Percentiles rank a stretch among this genome's conserved stretches.
Conservation (phyloP, 768 basidiomycete genomes). For the Trametes cinnabarina region DNA sequence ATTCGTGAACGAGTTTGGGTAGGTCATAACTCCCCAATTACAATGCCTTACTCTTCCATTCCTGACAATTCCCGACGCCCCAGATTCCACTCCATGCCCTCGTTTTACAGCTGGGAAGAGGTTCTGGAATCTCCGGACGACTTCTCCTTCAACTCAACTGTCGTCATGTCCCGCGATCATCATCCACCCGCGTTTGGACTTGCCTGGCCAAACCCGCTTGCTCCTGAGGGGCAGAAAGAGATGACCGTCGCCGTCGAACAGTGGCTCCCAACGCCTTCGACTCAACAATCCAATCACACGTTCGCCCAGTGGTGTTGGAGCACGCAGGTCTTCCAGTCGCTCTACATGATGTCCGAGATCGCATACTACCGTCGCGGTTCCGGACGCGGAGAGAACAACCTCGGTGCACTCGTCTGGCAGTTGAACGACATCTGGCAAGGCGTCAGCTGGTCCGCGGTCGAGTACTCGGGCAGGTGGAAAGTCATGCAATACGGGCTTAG, state of each 20-base stretch:
- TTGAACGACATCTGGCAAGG: slow-evolving; percentile 63
- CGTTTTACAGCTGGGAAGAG: slow-evolving; percentile 60
- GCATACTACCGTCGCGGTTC: slow-evolving; percentile 61
- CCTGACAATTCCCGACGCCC: too few species aligned
- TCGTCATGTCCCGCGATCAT: slow-evolving; percentile 54
- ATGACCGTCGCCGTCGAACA: slow-evolving; percentile 50
- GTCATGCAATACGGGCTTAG: slow-evolving; percentile 52
- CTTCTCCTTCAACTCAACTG: slow-evolving; percentile 57
- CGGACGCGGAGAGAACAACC: slow-evolving; percentile 54
- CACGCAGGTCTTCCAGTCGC: slow-evolving; percentile 58
- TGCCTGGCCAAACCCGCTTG: slow-evolving; percentile 55
- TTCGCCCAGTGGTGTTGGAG: slow-evolving; percentile 66
- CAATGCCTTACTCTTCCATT: not conserved
- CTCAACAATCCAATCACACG: slow-evolving; percentile 51
- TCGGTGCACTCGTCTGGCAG: slow-evolving; percentile 59
- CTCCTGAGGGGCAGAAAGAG: slow-evolving; percentile 49
- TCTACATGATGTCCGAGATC: slow-evolving; percentile 57
- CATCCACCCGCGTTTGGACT: slow-evolving; percentile 54
- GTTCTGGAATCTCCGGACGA: slow-evolving; percentile 50
- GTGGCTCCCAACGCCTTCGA: slow-evolving; percentile 55
- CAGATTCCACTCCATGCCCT: slow-evolving; percentile 63
- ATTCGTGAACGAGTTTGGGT: slow-evolving; percentile 63
- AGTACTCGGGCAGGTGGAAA: slow-evolving; percentile 61
- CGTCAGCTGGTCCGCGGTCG: slow-evolving; percentile 53
- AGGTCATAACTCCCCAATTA: not conserved